Base-by-base conservation (phyloP, 208 protist species). In the Leptomonas seymouri region DNA sequence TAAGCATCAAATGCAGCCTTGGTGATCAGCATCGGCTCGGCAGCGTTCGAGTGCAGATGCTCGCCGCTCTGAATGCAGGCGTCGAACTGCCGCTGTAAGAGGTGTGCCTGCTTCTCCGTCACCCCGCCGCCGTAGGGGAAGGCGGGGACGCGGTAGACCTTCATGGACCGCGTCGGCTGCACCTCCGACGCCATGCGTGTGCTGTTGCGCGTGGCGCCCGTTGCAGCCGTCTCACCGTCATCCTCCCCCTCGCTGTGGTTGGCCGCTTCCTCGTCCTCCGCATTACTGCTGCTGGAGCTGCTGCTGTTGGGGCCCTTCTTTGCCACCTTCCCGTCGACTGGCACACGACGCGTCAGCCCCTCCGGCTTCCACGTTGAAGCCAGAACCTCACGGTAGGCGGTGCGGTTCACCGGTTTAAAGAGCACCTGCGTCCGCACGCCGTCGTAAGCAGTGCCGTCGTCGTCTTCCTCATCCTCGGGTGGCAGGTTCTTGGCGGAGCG, bases 121-220 rank as follows among this genome's bases (percentile, higher is more conserved):
- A 96, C 75, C 61, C 91, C 91, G 25, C 91, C 91, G 63, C 91
- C 91, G 69, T 84, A 96, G 20, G 91, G 91, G 72, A 94, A 96
- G 27, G 76, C 77, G 48, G 91, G 91, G 45, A 96, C 82, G 34
- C 91, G 91, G 55, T 81, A 85, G 36, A 92, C 81, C 36, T 71
- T 78, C 56, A 69, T 62, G n/a, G 45, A 57, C 36, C 27, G 9
- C 58, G 51, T 54, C 20, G 51, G 23, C 65, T 15, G 59, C 46
- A 42, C 56, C 34, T 34, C n/a, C 34, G 58, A 45, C 31, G 28
- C 25, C 49, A 61, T 57, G 39, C 1, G 39, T 16, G 51, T 18
- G 64, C 59, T 77, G 66, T 59, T 84, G 58, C 62, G 59, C 57
- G 46, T 78, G 69, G 20, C 20, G 45, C 57, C 36, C 51, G 64